Base-by-base conservation (phyloP, 257 asterid species). In the Solanum pinnatisectum region DNA sequence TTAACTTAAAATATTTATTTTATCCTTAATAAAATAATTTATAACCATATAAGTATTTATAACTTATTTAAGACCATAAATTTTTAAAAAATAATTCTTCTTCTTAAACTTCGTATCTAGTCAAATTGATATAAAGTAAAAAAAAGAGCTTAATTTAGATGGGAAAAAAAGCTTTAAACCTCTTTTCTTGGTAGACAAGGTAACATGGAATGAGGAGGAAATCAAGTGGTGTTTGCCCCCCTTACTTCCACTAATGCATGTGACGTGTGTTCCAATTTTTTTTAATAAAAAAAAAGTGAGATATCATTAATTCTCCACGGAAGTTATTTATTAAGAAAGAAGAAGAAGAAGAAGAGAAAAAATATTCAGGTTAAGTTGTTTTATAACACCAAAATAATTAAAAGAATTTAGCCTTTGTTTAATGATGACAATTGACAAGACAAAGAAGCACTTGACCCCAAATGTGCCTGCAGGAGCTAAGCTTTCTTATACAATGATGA, bases 11-110 rank as follows among this genome's bases (percentile, higher is more conserved):
- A 5, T 16, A 52, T 16, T 16, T 16, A 52, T 52, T 52, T 52
- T 16, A 0, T 0, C 0, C 0, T 1, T 52, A 16, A 6, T 16
- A 10, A 18, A 0, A 7, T 16, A 15, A 52, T 16, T 52, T 6
- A 52, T 52, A 16, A 52, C 1, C 9, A 52, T 52, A 52, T 0
- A 52, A 52, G 0, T 16, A 52, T 52, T 0, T 52, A 52, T 52
- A 15, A 52, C 0, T 52, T 16, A 52, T 52, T 52, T 16, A 2
- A 52, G 1, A 52, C 1, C 3, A 16, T 6, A 52, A 52, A 5
- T 52, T 52, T 16, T 14, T 0, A 0, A 15, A 49, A 49, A 49
- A 13, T 4, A 4, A 46, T 46, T 49, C 1, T 49, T 49, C 10
- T 37, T 1, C 59, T 16, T 52, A 52, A 52, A 52, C 0, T 6